Base-by-base conservation (phyloP, 2,329 filamentous ascomycete genomes). In the Zymoseptoria ardabiliae region DNA sequence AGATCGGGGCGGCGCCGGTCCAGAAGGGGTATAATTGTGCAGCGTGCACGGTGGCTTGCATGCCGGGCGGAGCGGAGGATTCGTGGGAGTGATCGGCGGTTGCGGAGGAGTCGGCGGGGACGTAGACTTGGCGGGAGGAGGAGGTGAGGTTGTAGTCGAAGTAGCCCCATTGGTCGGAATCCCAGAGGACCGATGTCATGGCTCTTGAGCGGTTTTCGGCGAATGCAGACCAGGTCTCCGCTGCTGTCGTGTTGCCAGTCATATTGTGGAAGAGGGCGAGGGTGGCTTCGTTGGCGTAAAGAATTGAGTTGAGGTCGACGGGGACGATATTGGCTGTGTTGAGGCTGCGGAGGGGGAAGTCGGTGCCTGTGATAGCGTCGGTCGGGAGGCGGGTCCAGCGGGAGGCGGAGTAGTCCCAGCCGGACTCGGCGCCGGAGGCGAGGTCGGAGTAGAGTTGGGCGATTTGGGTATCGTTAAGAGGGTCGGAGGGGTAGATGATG, bases 91-190 rank as follows among this genome's bases (percentile, higher is more conserved):
- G 35, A 17, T 41, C 35, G 35, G 35, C 9, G 8, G 75, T 74
- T 1, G 78, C 71, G 62, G 82, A 79, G 3, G 72, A 66, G 63
- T 85, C 82, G 8, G 71, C 70, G 1, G 79, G 77, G 13, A 82
- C 74, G 66, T 80, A 87, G 35, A 82, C 72, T 63, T 83, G 79
- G 61, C 86, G 85, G 1, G 77, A 71, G 9, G 71, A 73, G 0
- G 83, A 82, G 0, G 84, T 88, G 28, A 85, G 62, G 73, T 88
- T 89, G 76, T 83, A 88, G 76, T 89, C 86, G 67, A 88, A 88
- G 75, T 87, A 89, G 71, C 79, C 80, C 71, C 76, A 82, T 61
- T 83, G 78, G 6, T 81, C 84, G 28, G 79, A 73, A 70, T 87
- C 87, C 85, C 85, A 89, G 72, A 88, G 77, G 52, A 88, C 71